Base-by-base conservation (phyloP, 805 yeast species). In the Maudiozyma barnettii region DNA sequence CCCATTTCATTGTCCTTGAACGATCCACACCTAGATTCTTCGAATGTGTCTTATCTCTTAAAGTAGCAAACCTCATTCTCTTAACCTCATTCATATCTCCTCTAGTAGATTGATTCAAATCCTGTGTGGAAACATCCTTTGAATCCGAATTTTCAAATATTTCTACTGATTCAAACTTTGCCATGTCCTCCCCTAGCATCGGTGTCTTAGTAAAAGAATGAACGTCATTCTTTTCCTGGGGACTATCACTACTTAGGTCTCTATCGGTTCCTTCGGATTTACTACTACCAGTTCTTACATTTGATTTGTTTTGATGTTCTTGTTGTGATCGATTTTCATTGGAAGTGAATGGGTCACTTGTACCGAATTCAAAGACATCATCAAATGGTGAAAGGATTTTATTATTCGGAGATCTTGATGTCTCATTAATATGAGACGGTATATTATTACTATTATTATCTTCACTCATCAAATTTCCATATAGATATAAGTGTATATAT, bases 31-130 rank as follows among this genome's bases (percentile, higher is more conserved):
- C 64, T 7, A 20, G 7, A n/a, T 90, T 88, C 41, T 74, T 72
- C n/a, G n/a, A n/a, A 12, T 93, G 95, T 51, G 77, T 75, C 49
- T 78, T 78, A 57, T 78, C 77, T 55, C 95, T 75, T 54, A 82
- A 87, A 3, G 96, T 90, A 50, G 96, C 96, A 93, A 45, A 23
- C 8, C 96, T 75, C 55, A 81, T 77, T 57, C 95, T 74, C 54
- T 30, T 38, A 30, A 22, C 18, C n/a, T n/a, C n/a, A n/a, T n/a
- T n/a, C n/a, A n/a, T n/a, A 13, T 38, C 31, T 19, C 10, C 12
- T 13, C 12, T 19, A 10, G 40, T 21, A 9, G 40, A 35, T 16
- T n/a, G 19, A 35, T n/a, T 21, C 7, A 37, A 13, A 37, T 37
- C 23, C 10, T 19, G 21, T 19, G 47, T 37, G n/a, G 51, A 48